Base-by-base conservation (phyloP, 2,329 filamentous ascomycete genomes). In the Coniochaeta prunicola region DNA sequence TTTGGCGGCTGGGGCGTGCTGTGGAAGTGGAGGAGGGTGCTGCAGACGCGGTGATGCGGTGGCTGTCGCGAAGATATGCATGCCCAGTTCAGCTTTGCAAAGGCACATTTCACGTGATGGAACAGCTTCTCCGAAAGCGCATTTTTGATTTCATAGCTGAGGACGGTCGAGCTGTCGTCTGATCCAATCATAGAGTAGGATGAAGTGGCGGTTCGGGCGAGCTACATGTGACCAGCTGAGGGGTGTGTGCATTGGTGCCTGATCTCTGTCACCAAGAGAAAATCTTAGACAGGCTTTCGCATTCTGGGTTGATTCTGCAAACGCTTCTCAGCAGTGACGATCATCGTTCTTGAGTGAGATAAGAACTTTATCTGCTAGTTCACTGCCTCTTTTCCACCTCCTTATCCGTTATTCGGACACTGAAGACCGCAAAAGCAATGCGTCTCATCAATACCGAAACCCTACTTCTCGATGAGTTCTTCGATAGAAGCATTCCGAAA, bases 1-100 rank as follows among this genome's bases (percentile, higher is more conserved):
- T 70, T 81, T 36, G 80, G 80, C 12, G 80, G 78, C 0, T 81
- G 77, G 77, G 75, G 76, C 2, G 65, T 77, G 31, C 59, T 80
- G 40, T 81, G 77, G 78, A 75, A 68, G 58, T 72, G 70, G 70
- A 69, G 68, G 57, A 66, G 59, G 58, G n/a, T 55, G 53, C 30
- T 55, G 53, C 45, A 30, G 21, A 50, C 13, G 24, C 8, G 45
- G 15, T 30, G 12, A 50, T 24, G 40, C 12, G 19, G 10, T 45
- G n/a, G 38, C 17, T 38, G 36, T 7, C 8, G 13, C 31, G 34
- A 7, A n/a, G n/a, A n/a, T n/a, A n/a, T n/a, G n/a, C n/a, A n/a
- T n/a, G n/a, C n/a, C n/a, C n/a, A n/a, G n/a, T n/a, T n/a, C 31
- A 33, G 31, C 31, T 33, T 33, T 12, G 31, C 6, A 33, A 33